These are phyloP conservation scores for Plasmodium knowlesi DNA, from an alignment of 169 alveolate species.

Conservation along the genomic window DNA sequence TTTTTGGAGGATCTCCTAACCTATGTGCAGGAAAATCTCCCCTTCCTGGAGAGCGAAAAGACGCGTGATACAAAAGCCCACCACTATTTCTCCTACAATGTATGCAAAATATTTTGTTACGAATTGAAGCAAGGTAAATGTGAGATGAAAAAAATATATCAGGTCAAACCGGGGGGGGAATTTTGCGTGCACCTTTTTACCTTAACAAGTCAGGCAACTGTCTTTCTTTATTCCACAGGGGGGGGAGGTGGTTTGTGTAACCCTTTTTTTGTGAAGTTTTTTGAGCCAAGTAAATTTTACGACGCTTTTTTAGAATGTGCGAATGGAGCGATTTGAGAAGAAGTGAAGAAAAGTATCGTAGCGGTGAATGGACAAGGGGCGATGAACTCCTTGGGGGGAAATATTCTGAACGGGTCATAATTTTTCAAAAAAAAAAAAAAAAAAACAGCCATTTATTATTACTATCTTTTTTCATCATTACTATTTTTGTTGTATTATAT, in stretches of 20 bases:
- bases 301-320: conserved; percentile 32
- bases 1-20: conserved; percentile 49
- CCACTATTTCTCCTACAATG: not conserved
- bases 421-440: not conserved
- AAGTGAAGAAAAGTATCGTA: not conserved
- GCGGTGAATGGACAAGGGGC: not conserved
- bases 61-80: not conserved
- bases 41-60: not conserved
- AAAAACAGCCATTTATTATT: not conserved
- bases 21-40: conserved; percentile 2
- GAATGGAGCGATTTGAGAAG: not conserved
- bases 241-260: not conserved
- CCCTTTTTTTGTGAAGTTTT: conserved; percentile 53
- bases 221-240: conserved; percentile 32
- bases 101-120: conserved; percentile 53
- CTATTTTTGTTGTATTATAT: not conserved
- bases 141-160: conserved; percentile 4
- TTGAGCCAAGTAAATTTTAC: not conserved
- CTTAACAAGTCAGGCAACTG: conserved; percentile 9
- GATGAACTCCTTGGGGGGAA: not conserved
- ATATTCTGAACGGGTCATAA: not conserved
- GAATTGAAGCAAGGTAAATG: conserved; percentile 13
- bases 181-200: conserved; percentile 16
- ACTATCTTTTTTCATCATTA: not conserved
- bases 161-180: conserved; percentile 9